Evolutionary conservation across 768 basidiomycete genomes (phyloP), one percentile per base, ranked within the genome.

Genomic region (Mycena galopus): DNA sequence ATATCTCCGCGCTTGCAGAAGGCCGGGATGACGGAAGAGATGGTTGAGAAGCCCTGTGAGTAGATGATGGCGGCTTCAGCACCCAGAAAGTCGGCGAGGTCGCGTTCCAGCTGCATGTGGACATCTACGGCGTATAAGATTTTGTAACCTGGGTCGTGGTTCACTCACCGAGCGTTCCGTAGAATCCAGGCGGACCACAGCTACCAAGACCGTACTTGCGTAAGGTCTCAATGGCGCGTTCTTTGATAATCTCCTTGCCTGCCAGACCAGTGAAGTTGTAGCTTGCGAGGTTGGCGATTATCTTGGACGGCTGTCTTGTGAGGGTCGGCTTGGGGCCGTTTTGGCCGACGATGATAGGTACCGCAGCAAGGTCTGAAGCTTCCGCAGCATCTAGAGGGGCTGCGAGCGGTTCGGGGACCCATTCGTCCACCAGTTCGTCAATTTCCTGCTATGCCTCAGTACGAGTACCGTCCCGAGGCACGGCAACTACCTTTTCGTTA

Each of bases 1-100:
- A 99, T 91, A 78, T 99, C 97, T 2, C 96, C 97, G 72, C 97
- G 91, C 81, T 99, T 99, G 87, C 94, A 95, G 83, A 99, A 99
- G 1, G 98, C 95, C 0, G 98, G 96, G 71, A 99, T 98, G 77
- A 97, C 96, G 19, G 96, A 97, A 4, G 94, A 91, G 74, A 96
- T 91, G 66, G 96, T 96, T 11, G 95, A 91, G 81, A 97, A 98
- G 16, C 92, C 93, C 83, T 99, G 97, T 0, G 96, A 93, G 81
- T 98, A 99, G 72, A 98, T 88, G 79, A 99, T 99, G 21, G 94
- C 85, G 4, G 92, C 86, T 80, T 98, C 96, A 2, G 94, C 91
- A 12, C 95, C 95, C 57, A 99, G 85, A 81, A 98, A 99, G 57
- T 93, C 90, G 6, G 97, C 94, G 64, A 99, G 92, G 72, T 97